phyloP scores from a whole-genome alignment of 2,329 filamentous ascomycete genomes.

The Fusarium continuum region DNA sequence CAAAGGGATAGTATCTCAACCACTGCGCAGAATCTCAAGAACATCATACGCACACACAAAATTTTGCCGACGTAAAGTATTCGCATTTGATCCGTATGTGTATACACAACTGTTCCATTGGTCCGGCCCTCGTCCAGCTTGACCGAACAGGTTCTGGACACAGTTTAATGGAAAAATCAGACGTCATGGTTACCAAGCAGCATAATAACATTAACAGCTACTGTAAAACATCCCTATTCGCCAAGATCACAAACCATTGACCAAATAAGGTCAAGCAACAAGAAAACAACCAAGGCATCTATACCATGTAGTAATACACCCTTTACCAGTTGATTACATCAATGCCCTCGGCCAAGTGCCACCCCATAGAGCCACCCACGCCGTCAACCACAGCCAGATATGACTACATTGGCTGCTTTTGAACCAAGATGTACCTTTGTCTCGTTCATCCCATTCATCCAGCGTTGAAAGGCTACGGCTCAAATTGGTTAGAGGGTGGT shows the following conservation, averaged over 20 bases:
- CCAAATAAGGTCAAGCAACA: slow-evolving; percentile 13
- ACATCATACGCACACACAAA: background rate
- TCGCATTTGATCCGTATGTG: too few species aligned
- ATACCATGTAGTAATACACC: slow-evolving; percentile 33
- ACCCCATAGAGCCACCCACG: background rate
- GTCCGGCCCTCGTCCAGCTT: too few species aligned
- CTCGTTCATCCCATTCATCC: background rate
- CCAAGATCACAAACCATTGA: slow-evolving; percentile 18
- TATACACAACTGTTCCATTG: too few species aligned
- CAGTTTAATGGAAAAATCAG: too few species aligned
- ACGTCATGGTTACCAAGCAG: too few species aligned
- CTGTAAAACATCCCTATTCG: slow-evolving; percentile 28
- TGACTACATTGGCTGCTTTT: background rate
- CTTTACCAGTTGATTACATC: slow-evolving; percentile 16
- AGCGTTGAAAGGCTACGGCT: background rate
- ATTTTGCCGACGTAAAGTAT: background rate
- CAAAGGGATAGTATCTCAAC: too few species aligned
- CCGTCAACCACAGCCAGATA: background rate
- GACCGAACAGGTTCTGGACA: too few species aligned
- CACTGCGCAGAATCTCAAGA: background rate
- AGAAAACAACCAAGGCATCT: slow-evolving; percentile 31
- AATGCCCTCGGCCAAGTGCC: slow-evolving; percentile 3
- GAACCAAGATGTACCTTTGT: background rate
- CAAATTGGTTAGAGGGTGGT: background rate
- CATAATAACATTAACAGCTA: background rate